Percentiles rank a stretch among this genome's conserved stretches.
Conservation (phyloP, 176 grass and related monocot species). For the Dendrocalamus sinicus region DNA sequence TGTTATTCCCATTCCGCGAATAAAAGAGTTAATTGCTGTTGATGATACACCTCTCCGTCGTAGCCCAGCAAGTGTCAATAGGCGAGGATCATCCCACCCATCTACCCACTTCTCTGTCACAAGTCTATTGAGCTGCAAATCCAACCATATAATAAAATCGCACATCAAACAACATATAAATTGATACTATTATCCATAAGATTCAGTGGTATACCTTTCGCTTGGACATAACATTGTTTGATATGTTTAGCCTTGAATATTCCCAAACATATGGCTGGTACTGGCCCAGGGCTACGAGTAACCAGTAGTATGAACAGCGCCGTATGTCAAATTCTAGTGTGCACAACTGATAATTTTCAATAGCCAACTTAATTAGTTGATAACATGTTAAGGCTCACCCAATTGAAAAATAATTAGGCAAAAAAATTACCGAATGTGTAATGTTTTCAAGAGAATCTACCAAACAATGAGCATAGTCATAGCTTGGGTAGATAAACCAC, state of each 20-base stretch:
- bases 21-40: conserved; percentile 85
- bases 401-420: conserved; percentile 4
- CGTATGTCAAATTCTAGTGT: conserved; percentile 92
- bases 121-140: too few species aligned
- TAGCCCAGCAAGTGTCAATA: conserved; percentile 40
- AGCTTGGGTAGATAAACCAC: conserved; percentile 98
- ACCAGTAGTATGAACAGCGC: conserved; percentile 93
- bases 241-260: conserved; percentile 91
- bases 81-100: too few species aligned
- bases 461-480: conserved; percentile 94
- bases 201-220: conserved; percentile 63
- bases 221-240: conserved; percentile 97
- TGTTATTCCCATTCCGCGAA: conserved; percentile 89
- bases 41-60: conserved; percentile 78
- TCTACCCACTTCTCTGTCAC: too few species aligned
- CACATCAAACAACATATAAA: neutral
- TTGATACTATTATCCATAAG: neutral
- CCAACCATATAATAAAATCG: too few species aligned
- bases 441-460: conserved; percentile 98
- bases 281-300: conserved; percentile 73
- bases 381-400: conserved; percentile 17
- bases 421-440: conserved; percentile 83
- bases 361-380: conserved; percentile 14
- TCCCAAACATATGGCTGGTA: conserved; percentile 98
- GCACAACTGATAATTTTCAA: conserved; percentile 45